Evolutionary conservation across 805 yeast genomes (phyloP).

Genomic region (Kodamaea fukazawae): DNA sequence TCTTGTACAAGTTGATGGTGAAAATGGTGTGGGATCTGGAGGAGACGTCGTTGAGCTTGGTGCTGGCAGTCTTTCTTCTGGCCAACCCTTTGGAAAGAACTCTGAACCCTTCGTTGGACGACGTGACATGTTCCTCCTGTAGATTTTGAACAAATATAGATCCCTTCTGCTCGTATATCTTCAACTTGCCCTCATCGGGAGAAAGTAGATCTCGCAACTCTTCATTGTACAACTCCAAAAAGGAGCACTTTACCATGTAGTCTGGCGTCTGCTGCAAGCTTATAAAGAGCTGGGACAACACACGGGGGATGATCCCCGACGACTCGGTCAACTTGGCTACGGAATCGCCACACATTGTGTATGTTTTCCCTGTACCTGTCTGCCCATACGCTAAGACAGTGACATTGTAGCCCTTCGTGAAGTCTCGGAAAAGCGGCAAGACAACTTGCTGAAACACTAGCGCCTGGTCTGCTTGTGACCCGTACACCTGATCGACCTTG

Average conservation of each 20-base stretch:
- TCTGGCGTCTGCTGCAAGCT: constrained; percentile 46
- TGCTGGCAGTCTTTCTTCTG: constrained; percentile 64
- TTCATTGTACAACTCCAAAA: constrained; percentile 84
- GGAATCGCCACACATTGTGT: constrained; percentile 60
- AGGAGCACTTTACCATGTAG: constrained; percentile 71
- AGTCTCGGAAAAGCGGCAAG: constrained; percentile 68
- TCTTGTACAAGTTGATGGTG: constrained; percentile 55
- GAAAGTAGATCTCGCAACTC: constrained; percentile 71
- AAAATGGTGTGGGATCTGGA: constrained; percentile 79
- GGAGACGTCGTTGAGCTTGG: constrained; percentile 70
- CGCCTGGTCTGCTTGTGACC: constrained; percentile 75
- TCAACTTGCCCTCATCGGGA: constrained; percentile 40
- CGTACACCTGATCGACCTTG: constrained; percentile 76
- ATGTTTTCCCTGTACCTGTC: constrained; percentile 89
- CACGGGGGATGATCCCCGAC: constrained; percentile 56
- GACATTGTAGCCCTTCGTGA: constrained; percentile 58
- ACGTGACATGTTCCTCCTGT: constrained; percentile 56
- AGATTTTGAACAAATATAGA: constrained; percentile 58
- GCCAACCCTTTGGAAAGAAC: constrained; percentile 56
- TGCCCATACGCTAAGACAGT: constrained; percentile 79
- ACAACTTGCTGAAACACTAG: constrained; percentile 67
- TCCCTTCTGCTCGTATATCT: constrained; percentile 35
- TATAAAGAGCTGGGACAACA: constrained; percentile 50
- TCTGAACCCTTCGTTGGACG: constrained; percentile 55
- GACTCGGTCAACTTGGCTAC: constrained; percentile 29